These are phyloP conservation scores for Suillus variegatus DNA, from an alignment of 768 basidiomycete species.

Conservation along the genomic window DNA sequence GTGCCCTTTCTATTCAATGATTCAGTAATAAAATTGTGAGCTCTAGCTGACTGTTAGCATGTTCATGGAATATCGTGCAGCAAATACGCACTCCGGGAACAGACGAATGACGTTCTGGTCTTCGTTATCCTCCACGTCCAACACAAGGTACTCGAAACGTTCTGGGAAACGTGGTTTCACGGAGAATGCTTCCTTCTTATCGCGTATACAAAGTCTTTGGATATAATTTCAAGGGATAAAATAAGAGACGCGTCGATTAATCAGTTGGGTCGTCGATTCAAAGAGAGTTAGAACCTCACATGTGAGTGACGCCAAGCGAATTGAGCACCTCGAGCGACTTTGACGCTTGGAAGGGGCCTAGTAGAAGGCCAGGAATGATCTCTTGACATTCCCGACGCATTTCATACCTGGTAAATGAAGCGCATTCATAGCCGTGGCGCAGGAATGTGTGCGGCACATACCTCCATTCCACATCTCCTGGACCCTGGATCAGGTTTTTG, in stretches of 20 bases:
- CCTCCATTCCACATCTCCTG: constrained; percentile 86
- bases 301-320: constrained; percentile 74
- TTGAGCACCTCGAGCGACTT: constrained; percentile 75
- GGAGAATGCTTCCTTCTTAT: constrained; percentile 87
- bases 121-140: constrained; percentile 90
- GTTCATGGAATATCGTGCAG: not conserved
- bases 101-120: constrained; percentile 93
- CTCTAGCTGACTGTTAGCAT: constrained; percentile 42
- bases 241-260: constrained; percentile 14
- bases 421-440: constrained; percentile 11
- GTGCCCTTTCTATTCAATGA: constrained; percentile 62
- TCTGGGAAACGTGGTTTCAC: constrained; percentile 85
- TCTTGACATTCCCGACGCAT: constrained; percentile 96
- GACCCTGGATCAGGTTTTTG: constrained; percentile 70
- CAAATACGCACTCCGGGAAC: constrained; percentile 70
- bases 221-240: constrained; percentile 4
- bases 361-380: constrained; percentile 77
- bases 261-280: constrained; percentile 8
- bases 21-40: constrained; percentile 71
- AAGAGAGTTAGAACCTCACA: constrained; percentile 44
- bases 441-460: constrained; percentile 32
- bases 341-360: constrained; percentile 88
- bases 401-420: constrained; percentile 63
- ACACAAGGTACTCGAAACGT: constrained; percentile 71
- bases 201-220: constrained; percentile 84